Base-by-base conservation (phyloP, 2,329 filamentous ascomycete species). In the Hyphodiscus sp. region DNA sequence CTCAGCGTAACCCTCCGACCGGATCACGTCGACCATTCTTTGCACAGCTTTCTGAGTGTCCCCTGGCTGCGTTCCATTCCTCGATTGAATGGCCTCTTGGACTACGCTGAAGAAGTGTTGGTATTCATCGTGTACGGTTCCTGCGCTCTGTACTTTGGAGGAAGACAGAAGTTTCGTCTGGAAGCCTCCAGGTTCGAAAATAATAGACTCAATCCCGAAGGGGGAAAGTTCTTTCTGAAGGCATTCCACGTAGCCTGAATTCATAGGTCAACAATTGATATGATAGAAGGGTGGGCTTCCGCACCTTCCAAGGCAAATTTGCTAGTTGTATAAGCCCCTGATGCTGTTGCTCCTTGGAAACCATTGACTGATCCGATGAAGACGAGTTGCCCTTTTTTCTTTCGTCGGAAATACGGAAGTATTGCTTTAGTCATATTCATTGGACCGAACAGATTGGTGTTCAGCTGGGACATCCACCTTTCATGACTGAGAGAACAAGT, bases 381-480 rank as follows among this genome's bases (percentile, higher is more conserved):
- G 8, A 61, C 45, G 13, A 62, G 43, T 16, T 69, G 70, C 9
- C 76, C 74, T 1, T 68, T 65, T 2, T 64, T 54, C 2, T 68
- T 70, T 9, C 63, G 58, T 18, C 77, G 73, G 59, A 81, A 69
- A 29, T 71, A 65, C 0, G 77, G 76, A 0, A 80, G 63, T 11
- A 74, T 70, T 0, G 76, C 75, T 10, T 74, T 73, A 30, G 73
- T 70, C 0, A 78, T 71, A 52, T 76, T 78, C 49, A 79, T 63
- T 8, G 70, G 65, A 2, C 78, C 79, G 56, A 81, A 76, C 29
- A 82, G 75, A 52, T 82, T 82, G 30, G 76, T 78, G 61, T 76
- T 71, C 63, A 78, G 79, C 41, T 56, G 52, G 8, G 29, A n/a
- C 2, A 52, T 23, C 20, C n/a, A 38, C 20, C 56, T 51, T 43